Evolutionary conservation across 208 protist genomes (phyloP).

Genomic region (Crithidia thermophila): DNA sequence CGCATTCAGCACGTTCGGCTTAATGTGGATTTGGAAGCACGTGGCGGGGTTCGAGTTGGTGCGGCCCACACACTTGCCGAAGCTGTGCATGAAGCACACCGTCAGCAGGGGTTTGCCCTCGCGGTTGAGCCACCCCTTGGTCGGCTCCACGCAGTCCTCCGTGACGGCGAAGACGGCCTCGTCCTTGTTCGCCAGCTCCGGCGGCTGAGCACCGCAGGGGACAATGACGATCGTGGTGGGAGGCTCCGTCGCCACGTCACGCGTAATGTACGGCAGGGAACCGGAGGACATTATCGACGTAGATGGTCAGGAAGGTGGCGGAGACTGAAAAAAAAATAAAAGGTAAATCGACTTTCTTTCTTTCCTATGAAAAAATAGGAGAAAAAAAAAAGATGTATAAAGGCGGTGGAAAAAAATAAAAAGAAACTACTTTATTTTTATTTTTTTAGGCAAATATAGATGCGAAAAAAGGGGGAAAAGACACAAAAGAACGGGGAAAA

Average conservation of each 20-base stretch:
- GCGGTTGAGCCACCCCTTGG: constrained; percentile 51
- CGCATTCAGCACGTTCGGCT: constrained; percentile 43
- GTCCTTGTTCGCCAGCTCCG: constrained; percentile 36
- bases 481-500: not conserved
- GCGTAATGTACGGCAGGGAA: constrained; percentile 43
- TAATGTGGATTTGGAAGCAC: constrained; percentile 66
- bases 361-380: not conserved
- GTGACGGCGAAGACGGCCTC: constrained; percentile 50
- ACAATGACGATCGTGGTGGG: constrained; percentile 57
- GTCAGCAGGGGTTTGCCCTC: constrained; percentile 54
- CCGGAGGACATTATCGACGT: constrained; percentile 9
- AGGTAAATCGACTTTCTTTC: not conserved
- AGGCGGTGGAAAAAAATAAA: constrained; percentile 1
- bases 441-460: constrained; percentile 12
- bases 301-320: not conserved
- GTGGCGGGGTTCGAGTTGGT: constrained; percentile 43
- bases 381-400: not conserved
- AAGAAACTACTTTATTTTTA: constrained; percentile 11
- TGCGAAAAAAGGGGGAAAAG: not conserved
- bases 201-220: constrained; percentile 31
- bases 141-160: constrained; percentile 56
- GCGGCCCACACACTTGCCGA: constrained; percentile 51
- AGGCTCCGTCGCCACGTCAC: constrained; percentile 56
- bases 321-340: constrained; percentile 10
- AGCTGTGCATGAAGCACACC: constrained; percentile 74